Base-by-base conservation (phyloP, 176 grass and related monocot species). In the Aegilops umbellulata region DNA sequence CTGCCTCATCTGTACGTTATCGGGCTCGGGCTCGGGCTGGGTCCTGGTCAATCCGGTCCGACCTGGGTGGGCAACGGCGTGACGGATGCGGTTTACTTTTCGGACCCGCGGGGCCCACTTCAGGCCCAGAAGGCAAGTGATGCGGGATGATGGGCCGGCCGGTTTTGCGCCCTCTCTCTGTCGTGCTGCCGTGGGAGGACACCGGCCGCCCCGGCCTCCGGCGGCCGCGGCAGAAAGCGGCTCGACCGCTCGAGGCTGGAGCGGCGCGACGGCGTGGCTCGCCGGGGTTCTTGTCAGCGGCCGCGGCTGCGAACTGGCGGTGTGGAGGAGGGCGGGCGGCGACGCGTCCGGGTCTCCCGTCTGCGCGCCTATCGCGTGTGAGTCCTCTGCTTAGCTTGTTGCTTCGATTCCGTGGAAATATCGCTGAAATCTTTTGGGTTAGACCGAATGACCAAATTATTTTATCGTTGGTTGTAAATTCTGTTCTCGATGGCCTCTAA, bases 1-100 rank as follows among this genome's bases (percentile, higher is more conserved):
- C 81, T 19, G 10, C 58, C 82, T 65, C 82, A 76, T 76, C 83
- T 66, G 23, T 24, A 65, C 29, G 29, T 10, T 78, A 77, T 53
- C 61, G 73, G 83, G 42, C 44, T 26, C 16, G 13, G 35, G 12
- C 7, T 34, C 1, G 68, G 67, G 47, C 32, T 4, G 15, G 30
- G 81, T 5, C 27, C 31, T 16, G 16, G 6, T 82, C 58, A 7
- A 63, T 13, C 72, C 8, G 60, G 35, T 36, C 35, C 35, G 60
- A 12, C 38, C 19, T 27, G 73, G 60, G 11, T 38, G 67, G 51
- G 38, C 60, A 22, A 1, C 15, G 36, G 35, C 24, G 58, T 80
- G 27, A 19, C 60, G 24, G 0, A 44, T 11, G 2, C 38, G 60
- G 77, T 29, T 44, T 64, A 14, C 14, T 26, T 25, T 4, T 26